Evolutionary conservation across 2,329 filamentous ascomycete genomes (phyloP).

Genomic region (Aspergillus spinulosporus): DNA sequence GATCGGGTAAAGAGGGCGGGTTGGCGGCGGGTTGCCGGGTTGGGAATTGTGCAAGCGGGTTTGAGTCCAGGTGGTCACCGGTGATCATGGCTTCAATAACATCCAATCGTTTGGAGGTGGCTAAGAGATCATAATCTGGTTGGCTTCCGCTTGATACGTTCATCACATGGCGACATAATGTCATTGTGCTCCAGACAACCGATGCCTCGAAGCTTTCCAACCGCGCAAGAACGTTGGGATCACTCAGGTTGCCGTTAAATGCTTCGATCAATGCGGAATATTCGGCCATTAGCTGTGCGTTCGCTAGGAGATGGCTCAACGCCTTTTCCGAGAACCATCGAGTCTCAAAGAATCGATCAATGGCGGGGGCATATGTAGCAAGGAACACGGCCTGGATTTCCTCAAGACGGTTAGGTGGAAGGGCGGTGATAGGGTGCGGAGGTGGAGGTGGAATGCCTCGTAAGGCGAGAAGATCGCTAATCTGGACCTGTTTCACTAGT

Average conservation of each 20-base stretch:
- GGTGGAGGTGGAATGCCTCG: slow-evolving; percentile 61
- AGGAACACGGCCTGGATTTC: slow-evolving; percentile 72
- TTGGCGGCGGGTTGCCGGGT: slow-evolving; percentile 40
- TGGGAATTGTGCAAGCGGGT: slow-evolving; percentile 48
- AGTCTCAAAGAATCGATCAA: slow-evolving; percentile 78
- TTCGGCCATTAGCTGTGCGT: slow-evolving; percentile 63
- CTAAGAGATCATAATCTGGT: slow-evolving; percentile 59
- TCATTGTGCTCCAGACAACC: slow-evolving; percentile 61
- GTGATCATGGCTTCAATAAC: slow-evolving; percentile 76
- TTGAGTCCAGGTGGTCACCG: slow-evolving; percentile 63
- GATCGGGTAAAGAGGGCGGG: slow-evolving; percentile 46
- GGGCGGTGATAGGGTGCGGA: slow-evolving; percentile 52
- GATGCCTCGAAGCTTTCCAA: slow-evolving; percentile 58
- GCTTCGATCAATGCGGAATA: slow-evolving; percentile 64
- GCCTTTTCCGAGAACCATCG: slow-evolving; percentile 71
- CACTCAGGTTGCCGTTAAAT: slow-evolving; percentile 41
- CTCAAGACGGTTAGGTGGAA: slow-evolving; percentile 54
- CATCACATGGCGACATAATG: slow-evolving; percentile 50
- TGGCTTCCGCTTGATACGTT: slow-evolving; percentile 38
- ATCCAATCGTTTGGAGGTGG: slow-evolving; percentile 69
- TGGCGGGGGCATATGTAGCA: slow-evolving; percentile 71
- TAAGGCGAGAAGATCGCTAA: slow-evolving; percentile 70
- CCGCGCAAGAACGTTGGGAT: slow-evolving; percentile 40
- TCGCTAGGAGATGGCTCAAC: slow-evolving; percentile 53
- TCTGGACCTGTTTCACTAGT: slow-evolving; percentile 65